phyloP scores from a whole-genome alignment of 495 filamentous ascomycete genomes.

The Tuber aestivum region DNA sequence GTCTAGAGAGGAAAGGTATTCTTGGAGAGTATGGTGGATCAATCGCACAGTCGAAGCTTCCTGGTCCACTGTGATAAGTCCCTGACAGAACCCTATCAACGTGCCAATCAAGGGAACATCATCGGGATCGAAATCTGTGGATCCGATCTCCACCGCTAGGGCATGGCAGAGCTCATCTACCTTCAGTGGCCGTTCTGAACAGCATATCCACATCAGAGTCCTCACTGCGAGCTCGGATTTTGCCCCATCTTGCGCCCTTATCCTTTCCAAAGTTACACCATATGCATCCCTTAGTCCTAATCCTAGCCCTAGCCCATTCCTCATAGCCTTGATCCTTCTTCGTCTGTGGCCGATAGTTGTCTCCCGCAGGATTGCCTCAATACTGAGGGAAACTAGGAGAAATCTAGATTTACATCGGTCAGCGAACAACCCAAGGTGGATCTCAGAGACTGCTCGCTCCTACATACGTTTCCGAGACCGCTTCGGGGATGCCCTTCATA shows the following conservation, averaged over 20 bases:
- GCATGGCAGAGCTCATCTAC: neutral
- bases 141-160: neutral
- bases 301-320: neutral
- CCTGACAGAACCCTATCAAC: neutral
- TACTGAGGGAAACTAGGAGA: neutral
- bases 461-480: neutral
- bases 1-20: neutral
- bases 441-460: neutral
- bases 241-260: neutral
- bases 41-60: neutral
- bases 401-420: neutral
- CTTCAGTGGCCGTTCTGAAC: neutral
- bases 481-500: neutral
- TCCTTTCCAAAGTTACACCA: neutral
- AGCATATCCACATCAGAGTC: neutral
- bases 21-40: neutral
- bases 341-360: neutral
- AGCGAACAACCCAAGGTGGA: neutral
- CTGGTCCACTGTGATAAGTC: constrained; percentile 16
- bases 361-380: neutral
- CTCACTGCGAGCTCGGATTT: neutral
- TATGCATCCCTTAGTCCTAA: neutral
- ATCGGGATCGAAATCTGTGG: neutral
- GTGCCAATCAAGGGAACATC: neutral
- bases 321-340: neutral